Evolutionary conservation across 2,329 filamentous ascomycete genomes (phyloP), one percentile per base, ranked within the genome.

Genomic region (Xylaria sp.): DNA sequence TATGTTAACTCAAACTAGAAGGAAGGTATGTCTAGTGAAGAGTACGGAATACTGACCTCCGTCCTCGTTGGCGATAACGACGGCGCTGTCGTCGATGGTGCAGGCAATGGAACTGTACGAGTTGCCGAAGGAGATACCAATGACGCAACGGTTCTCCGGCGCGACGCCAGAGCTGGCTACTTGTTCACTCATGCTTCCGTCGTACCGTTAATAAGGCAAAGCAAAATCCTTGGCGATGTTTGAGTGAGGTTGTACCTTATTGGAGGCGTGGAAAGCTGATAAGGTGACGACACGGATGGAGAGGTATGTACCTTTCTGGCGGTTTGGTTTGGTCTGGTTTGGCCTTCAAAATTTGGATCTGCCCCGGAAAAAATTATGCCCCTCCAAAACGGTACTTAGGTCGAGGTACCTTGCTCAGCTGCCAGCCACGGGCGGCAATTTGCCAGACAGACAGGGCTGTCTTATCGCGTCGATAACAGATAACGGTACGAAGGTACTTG

Each of bases 31-130:
- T 7, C 2, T 16, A 19, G 23, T n/a, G 10, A 2, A 16, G 16
- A 16, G 16, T 8, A 55, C n/a, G 23, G 23, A 30, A 30, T 30
- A 77, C 85, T 72, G 75, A 92, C 91, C 91, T 82, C 94, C 94
- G 73, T 97, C 94, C 80, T 97, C 94, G 79, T 99, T 97, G 72
- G 94, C 94, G 78, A 99, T 97, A 65, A 99, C 93, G 75, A 97
- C 91, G 66, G 92, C 88, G 81, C 95, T 96, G 77, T 95, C 93
- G 72, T 97, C 93, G 63, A 88, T 84, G 52, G 92, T 96, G 75
- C 87, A 92, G 70, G 93, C 93, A 78, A 99, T 97, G 62, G 92
- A 97, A 80, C 91, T 95, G 86, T 96, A 96, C 63, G 92, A 92
- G 81, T 97, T 99, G 78, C 94, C 94, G 81, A 97, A 97, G 68